Conservation (phyloP, 768 basidiomycete species). For the Podaxis sp. region DNA sequence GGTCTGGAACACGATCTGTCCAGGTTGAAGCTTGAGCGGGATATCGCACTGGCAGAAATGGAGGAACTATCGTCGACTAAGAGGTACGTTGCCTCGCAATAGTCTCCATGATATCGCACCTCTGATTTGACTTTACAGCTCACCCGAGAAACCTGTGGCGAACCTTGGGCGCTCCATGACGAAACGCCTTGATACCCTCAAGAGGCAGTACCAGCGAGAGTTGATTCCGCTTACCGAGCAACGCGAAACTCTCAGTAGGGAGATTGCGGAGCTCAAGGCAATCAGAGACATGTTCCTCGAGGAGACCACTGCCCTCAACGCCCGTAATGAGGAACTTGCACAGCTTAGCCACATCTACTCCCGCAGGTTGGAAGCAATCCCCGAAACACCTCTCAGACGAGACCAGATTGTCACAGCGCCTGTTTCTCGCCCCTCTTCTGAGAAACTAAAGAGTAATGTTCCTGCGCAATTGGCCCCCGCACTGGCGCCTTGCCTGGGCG, state of each 20-base stretch:
- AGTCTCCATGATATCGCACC: slow-evolving; percentile 2
- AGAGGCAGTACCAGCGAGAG: slow-evolving; percentile 84
- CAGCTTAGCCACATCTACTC: slow-evolving; percentile 83
- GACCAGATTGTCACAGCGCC: slow-evolving; percentile 17
- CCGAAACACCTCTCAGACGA: slow-evolving; percentile 34
- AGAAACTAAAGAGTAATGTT: slow-evolving; percentile 28
- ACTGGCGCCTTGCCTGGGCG: slow-evolving; percentile 38
- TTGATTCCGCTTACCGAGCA: slow-evolving; percentile 82
- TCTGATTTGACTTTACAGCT: slow-evolving; percentile 21
- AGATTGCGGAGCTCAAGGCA: slow-evolving; percentile 84
- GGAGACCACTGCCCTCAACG: slow-evolving; percentile 88
- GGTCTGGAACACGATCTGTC: slow-evolving; percentile 85
- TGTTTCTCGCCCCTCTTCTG: slow-evolving; percentile 25
- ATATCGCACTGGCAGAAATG: slow-evolving; percentile 89
- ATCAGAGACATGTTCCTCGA: slow-evolving; percentile 86
- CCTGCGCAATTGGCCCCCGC: slow-evolving; percentile 29
- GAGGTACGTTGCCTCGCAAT: slow-evolving; percentile 46
- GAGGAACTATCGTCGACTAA: slow-evolving; percentile 82
- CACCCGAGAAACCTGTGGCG: slow-evolving; percentile 37
- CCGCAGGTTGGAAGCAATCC: slow-evolving; percentile 67
- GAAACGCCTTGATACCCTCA: slow-evolving; percentile 82
- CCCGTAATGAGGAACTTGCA: slow-evolving; percentile 89
- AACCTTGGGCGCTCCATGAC: slow-evolving; percentile 73
- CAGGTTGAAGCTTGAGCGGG: slow-evolving; percentile 84
- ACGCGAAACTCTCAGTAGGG: slow-evolving; percentile 74